phyloP scores from a whole-genome alignment of 2,329 filamentous ascomycete species.

The Sclerotinia sclerotiorum region DNA sequence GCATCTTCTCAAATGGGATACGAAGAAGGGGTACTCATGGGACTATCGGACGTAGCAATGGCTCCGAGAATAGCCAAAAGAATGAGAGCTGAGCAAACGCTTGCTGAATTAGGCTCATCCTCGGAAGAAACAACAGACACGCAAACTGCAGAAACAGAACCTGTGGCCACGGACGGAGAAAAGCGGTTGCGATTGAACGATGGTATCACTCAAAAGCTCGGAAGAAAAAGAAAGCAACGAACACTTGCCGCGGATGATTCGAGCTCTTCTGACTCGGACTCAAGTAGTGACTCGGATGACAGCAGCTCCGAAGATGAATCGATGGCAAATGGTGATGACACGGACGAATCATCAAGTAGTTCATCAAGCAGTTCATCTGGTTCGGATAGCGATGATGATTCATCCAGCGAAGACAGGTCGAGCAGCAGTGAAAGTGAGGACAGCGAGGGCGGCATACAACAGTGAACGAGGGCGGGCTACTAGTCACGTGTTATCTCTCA shows the following conservation, averaged over 20 bases:
- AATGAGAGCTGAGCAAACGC: conserved; percentile 60
- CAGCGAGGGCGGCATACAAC: conserved; percentile 9
- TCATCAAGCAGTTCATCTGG: conserved; percentile 31
- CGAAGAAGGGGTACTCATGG: conserved; percentile 39
- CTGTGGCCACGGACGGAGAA: conserved; percentile 39
- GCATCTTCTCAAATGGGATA: conserved; percentile 34
- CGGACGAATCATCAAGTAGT: conserved; percentile 29
- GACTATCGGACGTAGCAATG: conserved; percentile 51
- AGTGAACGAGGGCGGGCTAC: neutral
- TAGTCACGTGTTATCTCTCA: neutral
- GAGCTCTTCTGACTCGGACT: conserved; percentile 30
- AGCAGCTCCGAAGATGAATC: conserved; percentile 32
- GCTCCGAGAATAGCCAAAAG: conserved; percentile 59
- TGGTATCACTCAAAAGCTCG: conserved; percentile 48
- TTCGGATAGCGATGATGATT: conserved; percentile 24
- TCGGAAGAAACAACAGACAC: conserved; percentile 25
- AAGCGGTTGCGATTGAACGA: conserved; percentile 50
- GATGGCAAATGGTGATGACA: conserved; percentile 22
- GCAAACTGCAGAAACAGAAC: conserved; percentile 21
- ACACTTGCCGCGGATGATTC: conserved; percentile 35
- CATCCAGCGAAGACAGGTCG: conserved; percentile 15
- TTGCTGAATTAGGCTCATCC: conserved; percentile 51
- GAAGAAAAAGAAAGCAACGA: conserved; percentile 48
- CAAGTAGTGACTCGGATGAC: conserved; percentile 27
- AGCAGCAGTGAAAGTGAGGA: conserved; percentile 20